A percentile compares a stretch with the other conserved stretches of the same genome.
Evolutionary conservation across 2,329 filamentous ascomycete species (phyloP).

Genomic region (Coniochaeta sp.): DNA sequence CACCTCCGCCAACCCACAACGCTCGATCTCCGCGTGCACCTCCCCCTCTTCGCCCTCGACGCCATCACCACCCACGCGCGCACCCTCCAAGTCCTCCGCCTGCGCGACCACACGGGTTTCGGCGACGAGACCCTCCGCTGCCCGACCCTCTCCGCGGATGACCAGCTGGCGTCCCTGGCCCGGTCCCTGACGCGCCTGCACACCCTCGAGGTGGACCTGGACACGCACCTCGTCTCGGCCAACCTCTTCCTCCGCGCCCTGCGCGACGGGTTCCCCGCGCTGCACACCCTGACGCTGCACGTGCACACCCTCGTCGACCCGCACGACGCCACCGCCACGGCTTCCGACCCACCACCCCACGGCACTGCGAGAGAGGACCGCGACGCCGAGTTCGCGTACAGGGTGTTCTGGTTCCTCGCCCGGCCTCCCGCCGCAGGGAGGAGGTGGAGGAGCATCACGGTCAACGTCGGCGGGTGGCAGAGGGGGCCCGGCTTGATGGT

Average conservation of each 20-base stretch:
- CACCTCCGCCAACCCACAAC: conserved; percentile 27
- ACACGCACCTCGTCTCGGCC: conserved; percentile 25
- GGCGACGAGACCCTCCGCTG: conserved; percentile 31
- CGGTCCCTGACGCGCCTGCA: conserved; percentile 22
- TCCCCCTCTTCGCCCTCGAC: conserved; percentile 29
- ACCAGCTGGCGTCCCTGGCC: conserved; percentile 27
- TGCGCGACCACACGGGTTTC: conserved; percentile 40
- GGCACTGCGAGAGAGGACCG: background rate
- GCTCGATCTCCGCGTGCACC: conserved; percentile 35
- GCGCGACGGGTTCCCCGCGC: conserved; percentile 28
- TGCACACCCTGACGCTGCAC: conserved; percentile 34
- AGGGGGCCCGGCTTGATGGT: conserved; percentile 34
- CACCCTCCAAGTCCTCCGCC: conserved; percentile 28
- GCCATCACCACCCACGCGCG: conserved; percentile 28
- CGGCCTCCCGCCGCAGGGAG: conserved; percentile 3
- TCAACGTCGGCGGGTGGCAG: conserved; percentile 40
- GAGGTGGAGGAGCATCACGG: conserved; percentile 31
- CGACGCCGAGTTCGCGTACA: conserved; percentile 17
- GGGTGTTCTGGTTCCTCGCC: conserved; percentile 23
- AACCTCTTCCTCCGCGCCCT: conserved; percentile 28
- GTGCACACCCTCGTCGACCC: conserved; percentile 33
- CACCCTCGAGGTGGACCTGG: conserved; percentile 40
- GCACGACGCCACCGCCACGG: conserved; percentile 16
- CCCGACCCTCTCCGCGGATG: conserved; percentile 29
- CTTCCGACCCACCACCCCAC: background rate